Evolutionary conservation across 768 basidiomycete species (phyloP), one percentile per base, ranked within the genome.

Genomic region (Pleurotus tuber-regium): DNA sequence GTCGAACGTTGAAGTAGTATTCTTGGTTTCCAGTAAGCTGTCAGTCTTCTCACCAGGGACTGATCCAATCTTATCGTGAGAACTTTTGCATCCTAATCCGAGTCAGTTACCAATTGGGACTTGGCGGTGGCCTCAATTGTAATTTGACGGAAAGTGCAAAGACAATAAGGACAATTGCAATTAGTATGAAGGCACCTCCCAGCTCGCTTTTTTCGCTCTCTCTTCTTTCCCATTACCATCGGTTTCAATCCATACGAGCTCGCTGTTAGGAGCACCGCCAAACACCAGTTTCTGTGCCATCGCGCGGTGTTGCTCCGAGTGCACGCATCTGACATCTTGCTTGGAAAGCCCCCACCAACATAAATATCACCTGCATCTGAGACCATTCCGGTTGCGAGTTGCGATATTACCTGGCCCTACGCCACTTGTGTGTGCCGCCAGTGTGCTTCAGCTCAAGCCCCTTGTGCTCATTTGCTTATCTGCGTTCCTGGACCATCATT

Each of bases 81-180:
- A 48, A 35, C 14, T n/a, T n/a, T n/a, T 19, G 31, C 14, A 31
- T 6, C 9, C 23, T 26, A 16, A n/a, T 23, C 24, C 28, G 28
- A 29, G 28, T 46, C 43, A 46, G 46, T 48, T 33, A 48, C 46
- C 46, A 42, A 42, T 7, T 42, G 41, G 41, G 41, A 42, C 23
- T 42, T 42, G 41, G 41, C 41, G 16, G 9, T 24, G 8, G 38
- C n/a, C n/a, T 40, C 24, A 48, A 48, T 48, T 48, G 46, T 48
- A 31, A 48, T 48, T 48, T 31, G n/a, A 14, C 31, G n/a, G n/a
- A n/a, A n/a, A n/a, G n/a, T n/a, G n/a, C n/a, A n/a, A 35, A 48
- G 23, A 48, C 46, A 48, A 48, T 48, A 48, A 36, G 46, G 46
- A 48, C 46, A 48, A 48, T 48, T 48, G 46, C 46, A 48, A 48